Evolutionary conservation across 1,284 basidiomycete species (phyloP).

Genomic region (Volvariella volvacea): DNA sequence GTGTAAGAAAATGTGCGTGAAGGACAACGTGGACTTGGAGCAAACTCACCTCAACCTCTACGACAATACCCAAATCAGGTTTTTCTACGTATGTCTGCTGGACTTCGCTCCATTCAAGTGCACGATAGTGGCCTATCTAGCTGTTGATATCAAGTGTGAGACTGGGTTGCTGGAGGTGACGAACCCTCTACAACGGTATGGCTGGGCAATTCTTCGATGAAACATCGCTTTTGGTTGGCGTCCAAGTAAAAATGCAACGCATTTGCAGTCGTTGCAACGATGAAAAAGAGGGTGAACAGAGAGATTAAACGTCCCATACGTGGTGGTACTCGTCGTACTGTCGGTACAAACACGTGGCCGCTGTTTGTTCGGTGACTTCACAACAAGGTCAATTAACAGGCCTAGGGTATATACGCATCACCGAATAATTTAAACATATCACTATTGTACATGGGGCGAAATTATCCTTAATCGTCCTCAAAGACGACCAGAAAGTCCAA

Average conservation of each 20-base stretch:
- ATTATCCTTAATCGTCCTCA: no score
- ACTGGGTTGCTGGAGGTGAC: slow-evolving; percentile 11
- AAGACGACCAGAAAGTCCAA: neutral
- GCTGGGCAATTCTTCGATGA: slow-evolving; percentile 95
- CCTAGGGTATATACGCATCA: no score
- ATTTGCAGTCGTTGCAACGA: slow-evolving; percentile 34
- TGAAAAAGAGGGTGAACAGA: slow-evolving; percentile 31
- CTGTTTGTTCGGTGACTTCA: neutral
- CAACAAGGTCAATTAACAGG: no score
- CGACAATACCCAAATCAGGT: slow-evolving; percentile 79
- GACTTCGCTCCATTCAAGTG: slow-evolving; percentile 84
- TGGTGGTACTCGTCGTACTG: neutral
- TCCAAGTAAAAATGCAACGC: slow-evolving; percentile 91
- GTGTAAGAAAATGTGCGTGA: slow-evolving; percentile 1
- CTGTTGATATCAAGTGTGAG: slow-evolving; percentile 3
- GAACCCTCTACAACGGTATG: slow-evolving; percentile 95
- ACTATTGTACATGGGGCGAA: no score
- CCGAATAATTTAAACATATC: no score
- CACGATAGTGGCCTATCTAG: slow-evolving; percentile 79
- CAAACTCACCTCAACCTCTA: slow-evolving; percentile 75
- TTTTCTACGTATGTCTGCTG: slow-evolving; percentile 69
- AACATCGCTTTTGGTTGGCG: slow-evolving; percentile 89
- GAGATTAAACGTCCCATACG: neutral
- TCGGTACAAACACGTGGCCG: neutral
- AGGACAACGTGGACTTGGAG: slow-evolving; percentile 6